Percentiles rank a stretch among this genome's conserved stretches.
phyloP scores from a whole-genome alignment of 2,329 filamentous ascomycete species.

The Cladophialophora carrionii region DNA sequence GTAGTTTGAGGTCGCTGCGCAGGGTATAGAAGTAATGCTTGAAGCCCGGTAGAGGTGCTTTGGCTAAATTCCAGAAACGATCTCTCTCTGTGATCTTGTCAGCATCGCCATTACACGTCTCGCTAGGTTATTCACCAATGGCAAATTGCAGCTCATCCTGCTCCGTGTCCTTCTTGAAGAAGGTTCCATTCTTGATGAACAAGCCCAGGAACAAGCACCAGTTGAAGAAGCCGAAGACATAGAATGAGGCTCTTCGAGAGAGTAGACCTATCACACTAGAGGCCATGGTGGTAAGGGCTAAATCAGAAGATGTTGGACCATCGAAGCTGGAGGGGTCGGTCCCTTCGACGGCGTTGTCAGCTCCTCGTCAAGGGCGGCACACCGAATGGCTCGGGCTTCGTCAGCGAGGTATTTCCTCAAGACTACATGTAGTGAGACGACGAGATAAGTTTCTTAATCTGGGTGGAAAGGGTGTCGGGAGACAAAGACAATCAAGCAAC shows the following conservation, averaged over 20 bases:
- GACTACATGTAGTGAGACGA: background rate
- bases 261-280: constrained; percentile 20
- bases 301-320: constrained; percentile 9
- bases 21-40: constrained; percentile 58
- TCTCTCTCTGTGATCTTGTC: constrained; percentile 50
- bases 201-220: constrained; percentile 42
- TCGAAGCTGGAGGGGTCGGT: constrained; percentile 6
- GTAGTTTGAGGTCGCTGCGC: constrained; percentile 55
- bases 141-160: constrained; percentile 48
- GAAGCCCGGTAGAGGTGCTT: constrained; percentile 44
- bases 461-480: background rate
- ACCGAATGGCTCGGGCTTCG: background rate
- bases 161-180: constrained; percentile 46
- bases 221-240: constrained; percentile 43
- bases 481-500: constrained; percentile 9
- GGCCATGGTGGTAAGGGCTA: constrained; percentile 20
- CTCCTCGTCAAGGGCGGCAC: background rate
- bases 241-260: constrained; percentile 25
- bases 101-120: background rate
- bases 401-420: background rate
- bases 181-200: constrained; percentile 43
- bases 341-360: constrained; percentile 1
- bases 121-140: constrained; percentile 43
- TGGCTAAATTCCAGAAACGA: constrained; percentile 59
- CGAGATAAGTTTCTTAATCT: background rate